Conservation (phyloP, 2,329 filamentous ascomycete species). For the Coleophoma cylindrospora region DNA sequence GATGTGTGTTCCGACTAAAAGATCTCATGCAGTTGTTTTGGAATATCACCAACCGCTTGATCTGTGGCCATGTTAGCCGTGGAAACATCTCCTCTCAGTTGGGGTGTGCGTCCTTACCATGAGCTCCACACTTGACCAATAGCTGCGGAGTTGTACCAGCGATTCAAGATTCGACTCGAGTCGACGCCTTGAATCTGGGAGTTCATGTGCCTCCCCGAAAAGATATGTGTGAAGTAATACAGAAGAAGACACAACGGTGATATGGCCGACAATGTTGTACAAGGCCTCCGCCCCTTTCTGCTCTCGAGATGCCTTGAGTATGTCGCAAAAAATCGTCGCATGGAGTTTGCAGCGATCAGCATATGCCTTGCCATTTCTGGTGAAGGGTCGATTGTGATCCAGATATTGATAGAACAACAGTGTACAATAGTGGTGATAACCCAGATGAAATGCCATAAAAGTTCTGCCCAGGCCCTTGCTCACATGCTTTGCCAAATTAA, state of each 20-base stretch:
- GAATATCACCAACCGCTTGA: conserved; percentile 28
- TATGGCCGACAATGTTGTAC: conserved; percentile 30
- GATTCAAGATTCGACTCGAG: conserved; percentile 28
- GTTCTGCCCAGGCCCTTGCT: conserved; percentile 23
- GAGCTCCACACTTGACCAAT: conserved; percentile 29
- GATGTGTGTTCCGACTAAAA: conserved; percentile 22
- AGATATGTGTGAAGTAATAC: conserved; percentile 29
- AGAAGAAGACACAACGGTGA: conserved; percentile 30
- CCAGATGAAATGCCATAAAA: conserved; percentile 30
- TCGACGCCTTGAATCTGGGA: conserved; percentile 17
- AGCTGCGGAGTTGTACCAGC: conserved; percentile 24
- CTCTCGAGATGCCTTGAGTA: conserved; percentile 22
- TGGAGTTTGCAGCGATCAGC: conserved; percentile 25
- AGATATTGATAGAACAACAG: conserved; percentile 30
- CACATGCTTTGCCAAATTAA: conserved; percentile 22
- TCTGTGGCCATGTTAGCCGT: conserved; percentile 13
- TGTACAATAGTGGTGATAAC: conserved; percentile 29
- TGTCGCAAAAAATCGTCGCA: conserved; percentile 24
- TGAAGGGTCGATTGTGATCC: conserved; percentile 24
- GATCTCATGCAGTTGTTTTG: conserved; percentile 27
- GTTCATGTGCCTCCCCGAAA: conserved; percentile 26
- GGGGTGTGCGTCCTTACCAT: conserved; percentile 20
- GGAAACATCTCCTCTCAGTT: background rate
- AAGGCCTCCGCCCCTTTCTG: conserved; percentile 20
- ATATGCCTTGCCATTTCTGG: conserved; percentile 24